A percentile compares a stretch with the other conserved stretches of the same genome.
Evolutionary conservation across 2,329 filamentous ascomycete genomes (phyloP).

Genomic region (Triangularia verruculosa): DNA sequence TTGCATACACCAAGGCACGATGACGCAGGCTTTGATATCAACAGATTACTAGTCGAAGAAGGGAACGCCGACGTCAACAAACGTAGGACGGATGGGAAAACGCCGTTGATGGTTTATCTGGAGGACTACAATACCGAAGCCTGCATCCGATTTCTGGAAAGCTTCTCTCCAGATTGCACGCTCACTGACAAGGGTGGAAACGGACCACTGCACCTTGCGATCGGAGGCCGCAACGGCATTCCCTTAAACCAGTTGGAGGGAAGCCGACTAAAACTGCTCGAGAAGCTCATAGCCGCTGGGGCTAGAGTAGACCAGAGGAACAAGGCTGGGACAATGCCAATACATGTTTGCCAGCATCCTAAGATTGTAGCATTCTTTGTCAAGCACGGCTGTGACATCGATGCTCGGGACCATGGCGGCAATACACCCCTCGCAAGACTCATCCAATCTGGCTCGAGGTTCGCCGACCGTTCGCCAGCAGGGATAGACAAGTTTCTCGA

Average conservation of each 20-base stretch:
- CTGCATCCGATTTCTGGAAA: constrained; percentile 5
- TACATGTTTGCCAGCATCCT: neutral
- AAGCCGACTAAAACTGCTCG: neutral
- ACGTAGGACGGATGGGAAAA: constrained; percentile 20
- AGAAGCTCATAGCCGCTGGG: constrained; percentile 9
- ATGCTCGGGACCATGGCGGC: constrained; percentile 12
- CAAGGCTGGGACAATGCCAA: constrained; percentile 1
- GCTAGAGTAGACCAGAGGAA: constrained; percentile 10
- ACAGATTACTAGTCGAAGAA: constrained; percentile 28
- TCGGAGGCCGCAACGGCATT: neutral
- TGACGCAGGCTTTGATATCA: constrained; percentile 12
- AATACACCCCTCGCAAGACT: constrained; percentile 4
- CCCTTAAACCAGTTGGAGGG: too few species aligned
- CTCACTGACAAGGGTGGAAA: constrained; percentile 9
- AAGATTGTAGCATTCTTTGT: constrained; percentile 10
- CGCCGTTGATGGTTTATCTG: constrained; percentile 25
- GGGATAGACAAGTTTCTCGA: neutral
- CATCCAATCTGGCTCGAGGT: neutral
- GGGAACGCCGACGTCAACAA: constrained; percentile 29
- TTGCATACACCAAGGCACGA: constrained; percentile 11
- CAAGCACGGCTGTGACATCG: constrained; percentile 14
- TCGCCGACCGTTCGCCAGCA: neutral
- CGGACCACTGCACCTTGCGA: constrained; percentile 1
- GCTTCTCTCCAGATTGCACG: constrained; percentile 9
- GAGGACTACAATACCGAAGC: neutral